Percentiles rank a stretch among this genome's conserved stretches.
Conservation (phyloP, 2,329 filamentous ascomycete species). For the Corynespora cassiicola region DNA sequence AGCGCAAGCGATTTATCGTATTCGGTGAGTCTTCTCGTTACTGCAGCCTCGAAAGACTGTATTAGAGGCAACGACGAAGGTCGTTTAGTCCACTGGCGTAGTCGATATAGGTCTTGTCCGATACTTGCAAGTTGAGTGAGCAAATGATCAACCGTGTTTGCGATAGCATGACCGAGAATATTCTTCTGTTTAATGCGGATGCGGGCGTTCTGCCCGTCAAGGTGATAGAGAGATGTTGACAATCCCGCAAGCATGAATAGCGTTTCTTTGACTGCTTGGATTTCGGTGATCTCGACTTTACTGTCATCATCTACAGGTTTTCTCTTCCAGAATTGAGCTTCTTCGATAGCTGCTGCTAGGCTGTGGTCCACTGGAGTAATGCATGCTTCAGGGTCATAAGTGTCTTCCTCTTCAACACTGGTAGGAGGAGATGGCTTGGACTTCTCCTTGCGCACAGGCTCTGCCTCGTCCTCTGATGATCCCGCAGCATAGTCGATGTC, state of each 20-base stretch:
- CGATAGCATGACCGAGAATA: conserved; percentile 46
- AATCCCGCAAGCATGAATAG: conserved; percentile 87
- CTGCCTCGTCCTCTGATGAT: conserved; percentile 67
- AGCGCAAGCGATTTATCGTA: conserved; percentile 67
- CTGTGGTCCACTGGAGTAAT: conserved; percentile 34
- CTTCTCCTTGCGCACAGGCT: conserved; percentile 32
- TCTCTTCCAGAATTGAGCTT: conserved; percentile 57
- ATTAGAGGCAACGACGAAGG: conserved; percentile 51
- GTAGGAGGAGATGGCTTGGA: conserved; percentile 37
- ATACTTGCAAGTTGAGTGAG: conserved; percentile 55
- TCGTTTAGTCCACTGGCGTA: conserved; percentile 57
- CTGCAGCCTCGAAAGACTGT: conserved; percentile 73
- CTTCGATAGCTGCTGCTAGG: conserved; percentile 47
- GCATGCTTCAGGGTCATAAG: conserved; percentile 38
- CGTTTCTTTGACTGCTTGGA: conserved; percentile 76
- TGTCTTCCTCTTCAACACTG: conserved; percentile 46
- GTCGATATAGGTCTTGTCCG: conserved; percentile 54
- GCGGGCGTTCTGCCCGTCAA: conserved; percentile 36
- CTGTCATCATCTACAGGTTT: conserved; percentile 11
- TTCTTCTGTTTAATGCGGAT: conserved; percentile 46
- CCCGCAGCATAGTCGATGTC: conserved; percentile 70
- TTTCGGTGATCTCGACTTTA: conserved; percentile 65
- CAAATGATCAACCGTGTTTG: conserved; percentile 42
- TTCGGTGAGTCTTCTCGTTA: conserved; percentile 61
- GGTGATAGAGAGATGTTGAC: conserved; percentile 72